Conservation (phyloP, 352 stramenopile species). For the Thalassiosira mediterranea region DNA sequence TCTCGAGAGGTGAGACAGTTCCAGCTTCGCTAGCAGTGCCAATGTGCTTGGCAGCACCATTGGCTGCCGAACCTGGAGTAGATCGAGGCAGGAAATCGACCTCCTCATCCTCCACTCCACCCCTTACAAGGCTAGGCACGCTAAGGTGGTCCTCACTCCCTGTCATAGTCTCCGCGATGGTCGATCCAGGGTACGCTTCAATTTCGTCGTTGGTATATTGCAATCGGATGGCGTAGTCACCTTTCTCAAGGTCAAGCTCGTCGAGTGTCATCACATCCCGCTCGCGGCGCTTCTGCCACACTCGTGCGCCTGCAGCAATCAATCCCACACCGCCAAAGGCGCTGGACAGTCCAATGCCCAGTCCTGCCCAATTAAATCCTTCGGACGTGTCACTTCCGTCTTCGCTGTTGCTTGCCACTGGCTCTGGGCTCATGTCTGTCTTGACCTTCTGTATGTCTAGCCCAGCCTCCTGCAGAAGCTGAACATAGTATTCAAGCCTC, state of each 20-base stretch:
- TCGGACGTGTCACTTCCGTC: not conserved
- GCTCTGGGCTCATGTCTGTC: not conserved
- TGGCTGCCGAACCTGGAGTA: not conserved
- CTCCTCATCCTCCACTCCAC: not conserved
- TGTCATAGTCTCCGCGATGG: not conserved
- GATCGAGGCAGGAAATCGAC: not conserved
- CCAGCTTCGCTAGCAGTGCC: not conserved
- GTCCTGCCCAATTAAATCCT: slow-evolving; percentile 15
- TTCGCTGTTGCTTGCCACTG: not conserved
- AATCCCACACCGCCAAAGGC: slow-evolving; percentile 36
- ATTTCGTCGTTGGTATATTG: slow-evolving; percentile 43
- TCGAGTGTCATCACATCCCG: slow-evolving; percentile 10
- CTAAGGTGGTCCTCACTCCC: slow-evolving; percentile 13
- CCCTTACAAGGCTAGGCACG: slow-evolving; percentile 24
- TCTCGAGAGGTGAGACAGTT: slow-evolving; percentile 37
- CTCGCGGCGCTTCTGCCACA: slow-evolving; percentile 12
- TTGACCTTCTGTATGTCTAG: slow-evolving; percentile 9
- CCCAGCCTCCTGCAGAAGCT: slow-evolving; percentile 36
- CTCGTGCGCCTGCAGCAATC: slow-evolving; percentile 1
- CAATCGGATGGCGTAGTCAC: slow-evolving; percentile 26
- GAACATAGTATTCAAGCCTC: slow-evolving; percentile 34
- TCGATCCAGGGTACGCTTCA: slow-evolving; percentile 14
- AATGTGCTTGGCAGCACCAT: not conserved
- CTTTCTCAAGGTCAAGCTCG: slow-evolving; percentile 33
- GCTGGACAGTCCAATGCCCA: slow-evolving; percentile 17